Evolutionary conservation across 805 yeast genomes (phyloP).

Genomic region (Kodamaea restingae): DNA sequence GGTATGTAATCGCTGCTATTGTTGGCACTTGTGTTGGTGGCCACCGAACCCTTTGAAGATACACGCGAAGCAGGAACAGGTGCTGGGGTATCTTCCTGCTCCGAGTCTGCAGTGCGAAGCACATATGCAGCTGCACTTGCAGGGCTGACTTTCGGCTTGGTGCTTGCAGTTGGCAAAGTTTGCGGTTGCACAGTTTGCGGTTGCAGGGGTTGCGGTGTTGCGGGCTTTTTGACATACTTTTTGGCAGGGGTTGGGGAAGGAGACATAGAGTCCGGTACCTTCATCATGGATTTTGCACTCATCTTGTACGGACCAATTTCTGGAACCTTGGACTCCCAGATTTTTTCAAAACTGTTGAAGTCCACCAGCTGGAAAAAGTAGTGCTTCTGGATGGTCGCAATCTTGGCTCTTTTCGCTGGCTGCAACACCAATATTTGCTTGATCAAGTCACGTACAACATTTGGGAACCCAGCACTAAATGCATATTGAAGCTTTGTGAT

Average conservation of each 20-base stretch:
- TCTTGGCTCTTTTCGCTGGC: slow-evolving; percentile 60
- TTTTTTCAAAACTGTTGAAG: slow-evolving; percentile 59
- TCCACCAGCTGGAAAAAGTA: slow-evolving; percentile 66
- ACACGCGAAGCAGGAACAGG: slow-evolving; percentile 5
- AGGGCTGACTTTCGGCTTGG: slow-evolving; percentile 13
- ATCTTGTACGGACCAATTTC: slow-evolving; percentile 68
- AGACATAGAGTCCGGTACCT: slow-evolving; percentile 46
- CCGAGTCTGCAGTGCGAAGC: slow-evolving; percentile 17
- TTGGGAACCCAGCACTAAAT: slow-evolving; percentile 62
- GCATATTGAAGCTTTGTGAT: slow-evolving; percentile 78
- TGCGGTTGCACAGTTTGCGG: background rate
- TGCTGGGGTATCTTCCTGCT: slow-evolving; percentile 15
- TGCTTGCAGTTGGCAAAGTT: background rate
- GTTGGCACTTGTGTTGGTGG: background rate
- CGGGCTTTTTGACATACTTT: slow-evolving; percentile 10
- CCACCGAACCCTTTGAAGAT: slow-evolving; percentile 1
- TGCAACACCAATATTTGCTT: slow-evolving; percentile 63
- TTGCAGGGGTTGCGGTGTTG: slow-evolving; percentile 1
- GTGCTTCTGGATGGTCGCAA: slow-evolving; percentile 58
- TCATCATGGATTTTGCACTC: slow-evolving; percentile 75
- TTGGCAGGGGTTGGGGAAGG: slow-evolving; percentile 14
- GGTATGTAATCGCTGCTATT: slow-evolving; percentile 48
- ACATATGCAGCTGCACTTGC: slow-evolving; percentile 42
- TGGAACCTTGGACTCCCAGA: slow-evolving; percentile 72
- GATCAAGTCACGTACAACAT: slow-evolving; percentile 59